Conservation (phyloP, 768 basidiomycete genomes). For the Termitomyces sp. region DNA sequence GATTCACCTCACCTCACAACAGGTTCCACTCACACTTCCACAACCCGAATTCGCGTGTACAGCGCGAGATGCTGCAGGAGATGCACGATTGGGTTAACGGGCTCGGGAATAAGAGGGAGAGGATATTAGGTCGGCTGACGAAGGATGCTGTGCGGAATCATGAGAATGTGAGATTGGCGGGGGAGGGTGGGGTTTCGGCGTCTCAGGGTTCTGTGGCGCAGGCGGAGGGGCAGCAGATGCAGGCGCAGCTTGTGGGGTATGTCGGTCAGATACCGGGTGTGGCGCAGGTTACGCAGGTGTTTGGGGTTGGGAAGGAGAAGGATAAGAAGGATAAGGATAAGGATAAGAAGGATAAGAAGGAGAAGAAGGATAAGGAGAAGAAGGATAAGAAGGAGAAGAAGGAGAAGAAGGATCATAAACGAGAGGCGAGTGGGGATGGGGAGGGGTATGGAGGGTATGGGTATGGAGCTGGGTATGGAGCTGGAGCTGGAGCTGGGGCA, state of each 20-base stretch:
- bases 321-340: slow-evolving; percentile 17
- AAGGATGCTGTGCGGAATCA: slow-evolving; percentile 69
- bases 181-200: slow-evolving; percentile 42
- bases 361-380: slow-evolving; percentile 8
- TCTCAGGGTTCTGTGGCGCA: slow-evolving; percentile 45
- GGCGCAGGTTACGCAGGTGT: slow-evolving; percentile 32
- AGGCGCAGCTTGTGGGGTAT: slow-evolving; percentile 42
- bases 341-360: slow-evolving; percentile 15
- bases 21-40: slow-evolving; percentile 88
- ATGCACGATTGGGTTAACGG: slow-evolving; percentile 57
- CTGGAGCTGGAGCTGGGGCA: no score
- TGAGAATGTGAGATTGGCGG: slow-evolving; percentile 57
- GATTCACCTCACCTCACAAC: no score
- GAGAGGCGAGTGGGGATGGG: not conserved
- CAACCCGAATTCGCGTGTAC: slow-evolving; percentile 53
- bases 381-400: slow-evolving; percentile 5
- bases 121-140: slow-evolving; percentile 49
- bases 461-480: no score
- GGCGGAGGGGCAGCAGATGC: slow-evolving; percentile 41
- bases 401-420: slow-evolving; percentile 10
- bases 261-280: slow-evolving; percentile 43
- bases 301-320: slow-evolving; percentile 24
- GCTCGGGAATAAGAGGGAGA: slow-evolving; percentile 41
- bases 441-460: no score
- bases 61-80: slow-evolving; percentile 70